phyloP scores from a whole-genome alignment of 2,329 filamentous ascomycete genomes.

The Trichoderma guizhouense region DNA sequence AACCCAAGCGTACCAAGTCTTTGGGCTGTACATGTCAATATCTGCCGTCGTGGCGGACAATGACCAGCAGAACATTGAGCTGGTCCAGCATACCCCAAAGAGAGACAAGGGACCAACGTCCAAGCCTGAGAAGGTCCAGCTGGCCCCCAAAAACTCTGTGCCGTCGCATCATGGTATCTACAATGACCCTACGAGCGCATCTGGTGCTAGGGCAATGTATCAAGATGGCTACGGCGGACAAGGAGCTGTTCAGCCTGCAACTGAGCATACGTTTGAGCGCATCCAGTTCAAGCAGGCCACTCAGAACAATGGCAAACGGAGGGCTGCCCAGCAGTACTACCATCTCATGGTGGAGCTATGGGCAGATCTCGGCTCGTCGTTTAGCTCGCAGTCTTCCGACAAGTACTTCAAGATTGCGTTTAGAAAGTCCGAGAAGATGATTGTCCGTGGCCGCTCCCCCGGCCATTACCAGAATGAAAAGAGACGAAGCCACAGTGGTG shows the following conservation, averaged over 20 bases:
- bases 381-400: constrained; percentile 33
- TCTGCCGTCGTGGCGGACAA: constrained; percentile 78
- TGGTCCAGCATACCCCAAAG: constrained; percentile 90
- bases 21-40: constrained; percentile 77
- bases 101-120: constrained; percentile 81
- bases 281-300: constrained; percentile 95
- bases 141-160: constrained; percentile 66
- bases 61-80: constrained; percentile 71
- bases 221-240: constrained; percentile 39
- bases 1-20: constrained; percentile 60
- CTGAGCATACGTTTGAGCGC: constrained; percentile 71
- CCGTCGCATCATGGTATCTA: constrained; percentile 48
- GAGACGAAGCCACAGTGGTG: constrained; percentile 66
- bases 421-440: constrained; percentile 74
- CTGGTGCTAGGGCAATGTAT: constrained; percentile 35
- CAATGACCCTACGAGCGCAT: constrained; percentile 31
- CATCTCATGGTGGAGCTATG: constrained; percentile 84
- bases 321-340: constrained; percentile 89
- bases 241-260: constrained; percentile 38
- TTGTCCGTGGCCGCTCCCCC: constrained; percentile 80
- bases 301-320: constrained; percentile 86
- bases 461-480: constrained; percentile 75
- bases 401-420: constrained; percentile 69
- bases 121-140: constrained; percentile 65
- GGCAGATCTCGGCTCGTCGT: constrained; percentile 58